Evolutionary conservation across 148 eudicot species (phyloP), one percentile per base, ranked within the genome.

Genomic region (Nyssa sinensis): DNA sequence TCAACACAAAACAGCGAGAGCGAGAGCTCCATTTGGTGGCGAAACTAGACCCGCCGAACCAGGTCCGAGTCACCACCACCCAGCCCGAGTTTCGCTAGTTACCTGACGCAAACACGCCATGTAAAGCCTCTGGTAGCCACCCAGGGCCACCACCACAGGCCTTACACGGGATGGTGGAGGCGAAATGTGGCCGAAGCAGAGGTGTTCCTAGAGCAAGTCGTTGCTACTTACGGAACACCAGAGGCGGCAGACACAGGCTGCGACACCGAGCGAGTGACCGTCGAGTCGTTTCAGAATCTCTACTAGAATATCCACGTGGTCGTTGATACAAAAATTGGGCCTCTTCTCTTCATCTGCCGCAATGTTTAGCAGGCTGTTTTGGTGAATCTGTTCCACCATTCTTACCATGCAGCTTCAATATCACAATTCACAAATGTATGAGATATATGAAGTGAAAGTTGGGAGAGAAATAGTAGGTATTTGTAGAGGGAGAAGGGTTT

Each of bases 151-250:
- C 3, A 94, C 97, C 31, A 90, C 77, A 4, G 86, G 66, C 61
- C 84, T 67, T 4, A 86, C 74, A 0, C 82, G 31, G 32, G 74
- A 41, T 23, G 82, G 69, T 58, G 91, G 44, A 4, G 90, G 88
- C 0, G 89, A 80, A 58, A 79, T 81, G 77, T 87, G 89, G 70
- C 86, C 88, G 81, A 94, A 94, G 79, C 98, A 94, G 30, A 94
- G 82, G 73, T 81, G 87, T 71, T 94, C 97, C 98, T 97, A 94
- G 0, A 94, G 78, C 10, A 86, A 25, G 73, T 94, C 96, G 77
- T 83, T n/a, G n/a, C n/a, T n/a, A n/a, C n/a, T n/a, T n/a, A n/a
- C n/a, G n/a, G n/a, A n/a, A n/a, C n/a, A n/a, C n/a, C n/a, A n/a
- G n/a, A n/a, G n/a, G n/a, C n/a, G n/a, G n/a, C n/a, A n/a, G n/a